Percentiles rank a stretch among this genome's conserved stretches.
These are phyloP conservation scores for Eurotiales sp. DNA, from an alignment of 2,329 filamentous ascomycete species.

Conservation along the genomic window DNA sequence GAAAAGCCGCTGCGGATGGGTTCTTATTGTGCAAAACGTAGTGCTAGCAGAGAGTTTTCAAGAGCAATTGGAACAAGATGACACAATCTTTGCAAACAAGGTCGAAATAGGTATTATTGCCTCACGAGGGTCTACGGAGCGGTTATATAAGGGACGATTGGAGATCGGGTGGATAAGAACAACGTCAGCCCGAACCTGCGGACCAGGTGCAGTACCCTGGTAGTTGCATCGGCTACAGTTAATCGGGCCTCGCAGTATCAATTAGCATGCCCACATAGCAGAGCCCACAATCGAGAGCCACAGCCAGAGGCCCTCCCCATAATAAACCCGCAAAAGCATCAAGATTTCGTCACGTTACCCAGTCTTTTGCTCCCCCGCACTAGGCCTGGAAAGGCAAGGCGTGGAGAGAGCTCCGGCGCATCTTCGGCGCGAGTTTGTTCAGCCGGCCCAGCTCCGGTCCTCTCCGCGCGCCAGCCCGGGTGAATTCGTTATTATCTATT, in stretches of 20 bases:
- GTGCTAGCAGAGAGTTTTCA: too few species aligned
- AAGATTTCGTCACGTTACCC: conserved; percentile 12
- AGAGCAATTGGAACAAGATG: too few species aligned
- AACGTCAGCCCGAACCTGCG: conserved; percentile 11
- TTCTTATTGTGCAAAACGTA: neutral
- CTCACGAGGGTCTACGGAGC: neutral
- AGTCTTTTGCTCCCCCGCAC: conserved; percentile 19
- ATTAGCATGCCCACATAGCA: too few species aligned
- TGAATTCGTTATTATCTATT: too few species aligned
- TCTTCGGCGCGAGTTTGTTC: conserved; percentile 15
- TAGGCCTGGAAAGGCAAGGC: conserved; percentile 16
- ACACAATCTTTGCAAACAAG: too few species aligned
- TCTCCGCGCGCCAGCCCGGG: conserved; percentile 15
- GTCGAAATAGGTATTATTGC: too few species aligned
- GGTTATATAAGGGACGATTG: neutral
- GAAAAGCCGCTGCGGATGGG: neutral
- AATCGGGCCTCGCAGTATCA: too few species aligned
- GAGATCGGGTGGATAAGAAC: conserved; percentile 13
- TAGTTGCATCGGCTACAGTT: too few species aligned
- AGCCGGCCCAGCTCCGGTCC: conserved; percentile 19
- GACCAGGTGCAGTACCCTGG: too few species aligned
- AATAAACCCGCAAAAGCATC: conserved; percentile 7
- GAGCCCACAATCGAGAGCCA: too few species aligned
- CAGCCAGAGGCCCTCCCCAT: too few species aligned
- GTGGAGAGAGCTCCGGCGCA: conserved; percentile 17